A percentile compares a stretch with the other conserved stretches of the same genome.
Conservation (phyloP, 1,139 yeast genomes). For the Saccharomycopsis phalli region DNA sequence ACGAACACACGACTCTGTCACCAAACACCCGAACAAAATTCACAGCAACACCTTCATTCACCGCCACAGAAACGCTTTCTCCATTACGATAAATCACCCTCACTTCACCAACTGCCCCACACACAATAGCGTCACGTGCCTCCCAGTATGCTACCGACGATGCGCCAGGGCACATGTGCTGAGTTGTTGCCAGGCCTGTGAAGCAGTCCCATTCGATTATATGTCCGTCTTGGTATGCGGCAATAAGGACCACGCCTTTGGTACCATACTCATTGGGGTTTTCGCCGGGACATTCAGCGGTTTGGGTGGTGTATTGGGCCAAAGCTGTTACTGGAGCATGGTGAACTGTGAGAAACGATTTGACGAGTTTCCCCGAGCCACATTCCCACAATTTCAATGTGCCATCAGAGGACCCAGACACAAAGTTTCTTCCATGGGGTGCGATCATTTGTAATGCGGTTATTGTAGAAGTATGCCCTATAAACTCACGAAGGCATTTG, state of each 20-base stretch:
- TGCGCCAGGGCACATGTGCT: too few relatives aligned
- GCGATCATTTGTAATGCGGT: constrained; percentile 37
- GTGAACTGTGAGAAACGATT: constrained; percentile 31
- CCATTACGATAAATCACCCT: background rate
- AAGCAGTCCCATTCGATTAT: constrained; percentile 34
- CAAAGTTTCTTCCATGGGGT: constrained; percentile 57
- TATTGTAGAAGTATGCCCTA: constrained; percentile 38
- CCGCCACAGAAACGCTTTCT: background rate
- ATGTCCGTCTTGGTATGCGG: constrained; percentile 42
- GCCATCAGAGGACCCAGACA: constrained; percentile 47
- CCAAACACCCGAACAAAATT: background rate
- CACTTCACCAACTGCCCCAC: background rate
- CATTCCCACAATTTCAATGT: constrained; percentile 59
- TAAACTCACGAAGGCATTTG: constrained; percentile 39
- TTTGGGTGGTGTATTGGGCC: background rate
- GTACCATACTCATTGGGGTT: constrained; percentile 32
- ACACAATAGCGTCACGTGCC: background rate
- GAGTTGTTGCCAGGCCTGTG: background rate
- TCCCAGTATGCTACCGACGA: background rate
- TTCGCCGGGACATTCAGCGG: constrained; percentile 3
- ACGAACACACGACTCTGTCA: constrained; percentile 4
- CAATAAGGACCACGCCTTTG: constrained; percentile 29
- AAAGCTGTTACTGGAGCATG: constrained; percentile 30
- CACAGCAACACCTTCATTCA: constrained; percentile 2
- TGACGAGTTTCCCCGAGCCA: constrained; percentile 41